Percentiles rank a stretch among this genome's conserved stretches.
Evolutionary conservation across 176 grass and related monocot genomes (phyloP).

Genomic region (Tillandsia fasciculata): DNA sequence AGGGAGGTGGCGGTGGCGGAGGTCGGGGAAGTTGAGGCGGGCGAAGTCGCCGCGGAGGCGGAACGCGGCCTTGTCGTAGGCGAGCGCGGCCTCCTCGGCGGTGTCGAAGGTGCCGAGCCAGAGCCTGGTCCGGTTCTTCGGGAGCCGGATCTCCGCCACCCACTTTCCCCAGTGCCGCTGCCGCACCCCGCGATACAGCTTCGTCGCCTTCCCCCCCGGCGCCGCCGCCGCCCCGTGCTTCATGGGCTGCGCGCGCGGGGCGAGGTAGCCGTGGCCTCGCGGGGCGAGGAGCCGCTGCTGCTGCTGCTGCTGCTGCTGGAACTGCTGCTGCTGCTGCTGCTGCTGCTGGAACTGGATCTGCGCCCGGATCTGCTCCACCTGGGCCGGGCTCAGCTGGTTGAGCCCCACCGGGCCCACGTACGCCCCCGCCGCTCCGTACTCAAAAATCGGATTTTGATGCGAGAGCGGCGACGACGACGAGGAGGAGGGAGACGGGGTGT

Average conservation of each 20-base stretch:
- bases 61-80: constrained; percentile 57
- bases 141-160: constrained; percentile 79
- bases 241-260: constrained; percentile 39
- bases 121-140: constrained; percentile 64
- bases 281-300: neutral
- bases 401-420: neutral
- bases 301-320: too few relatives aligned
- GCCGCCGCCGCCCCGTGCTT: constrained; percentile 12
- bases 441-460: neutral
- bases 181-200: constrained; percentile 69
- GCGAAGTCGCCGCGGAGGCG: constrained; percentile 48
- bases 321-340: neutral
- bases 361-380: constrained; percentile 45
- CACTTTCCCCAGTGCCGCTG: constrained; percentile 86
- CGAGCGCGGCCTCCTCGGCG: constrained; percentile 47
- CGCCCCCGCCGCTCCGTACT: constrained; percentile 1
- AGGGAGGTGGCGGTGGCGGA: constrained; percentile 44
- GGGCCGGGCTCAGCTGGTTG: constrained; percentile 28
- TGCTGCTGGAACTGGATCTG: constrained; percentile 34
- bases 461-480: constrained; percentile 7
- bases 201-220: constrained; percentile 22
- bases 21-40: constrained; percentile 58
- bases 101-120: constrained; percentile 93
- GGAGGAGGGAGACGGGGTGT: neutral
- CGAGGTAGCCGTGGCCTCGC: constrained; percentile 8